phyloP scores from a whole-genome alignment of 352 stramenopile species.

The Globisporangium echinulatum region DNA sequence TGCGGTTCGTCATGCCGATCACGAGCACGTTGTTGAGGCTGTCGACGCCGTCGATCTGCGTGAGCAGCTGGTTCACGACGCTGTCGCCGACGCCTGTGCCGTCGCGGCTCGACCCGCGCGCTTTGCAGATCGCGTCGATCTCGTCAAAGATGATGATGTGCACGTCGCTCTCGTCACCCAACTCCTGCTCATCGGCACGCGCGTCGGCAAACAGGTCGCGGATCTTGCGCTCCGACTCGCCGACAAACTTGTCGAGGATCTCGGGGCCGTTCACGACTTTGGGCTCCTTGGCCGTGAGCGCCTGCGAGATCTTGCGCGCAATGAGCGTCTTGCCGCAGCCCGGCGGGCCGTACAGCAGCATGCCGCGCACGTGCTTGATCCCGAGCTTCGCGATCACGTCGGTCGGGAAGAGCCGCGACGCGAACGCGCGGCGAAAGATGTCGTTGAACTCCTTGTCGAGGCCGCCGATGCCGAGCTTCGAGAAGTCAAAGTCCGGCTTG shows the following conservation, averaged over 20 bases:
- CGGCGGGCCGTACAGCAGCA: slow-evolving; percentile 82
- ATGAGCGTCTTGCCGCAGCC: slow-evolving; percentile 97
- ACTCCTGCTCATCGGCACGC: slow-evolving; percentile 76
- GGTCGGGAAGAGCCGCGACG: slow-evolving; percentile 94
- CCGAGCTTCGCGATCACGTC: slow-evolving; percentile 96
- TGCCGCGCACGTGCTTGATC: slow-evolving; percentile 97
- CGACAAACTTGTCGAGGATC: slow-evolving; percentile 99
- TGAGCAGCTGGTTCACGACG: slow-evolving; percentile 99
- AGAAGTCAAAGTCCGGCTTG: slow-evolving; percentile 97
- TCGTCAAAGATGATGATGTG: slow-evolving; percentile 99
- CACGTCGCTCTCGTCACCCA: slow-evolving; percentile 96
- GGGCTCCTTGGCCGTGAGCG: slow-evolving; percentile 93
- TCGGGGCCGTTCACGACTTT: slow-evolving; percentile 99
- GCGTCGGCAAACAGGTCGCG: slow-evolving; percentile 97
- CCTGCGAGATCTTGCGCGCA: slow-evolving; percentile 95
- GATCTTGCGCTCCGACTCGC: slow-evolving; percentile 98
- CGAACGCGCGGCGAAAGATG: slow-evolving; percentile 99
- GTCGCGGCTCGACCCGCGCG: slow-evolving; percentile 89
- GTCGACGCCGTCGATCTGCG: slow-evolving; percentile 99
- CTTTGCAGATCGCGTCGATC: slow-evolving; percentile 99
- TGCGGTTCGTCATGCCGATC: slow-evolving; percentile 99
- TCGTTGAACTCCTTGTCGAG: slow-evolving; percentile 99
- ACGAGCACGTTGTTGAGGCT: slow-evolving; percentile 99
- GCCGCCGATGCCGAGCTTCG: slow-evolving; percentile 97
- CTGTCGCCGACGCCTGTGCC: slow-evolving; percentile 96